Base-by-base conservation (phyloP, 176 grass and related monocot genomes). In the Saccharum spontaneum region DNA sequence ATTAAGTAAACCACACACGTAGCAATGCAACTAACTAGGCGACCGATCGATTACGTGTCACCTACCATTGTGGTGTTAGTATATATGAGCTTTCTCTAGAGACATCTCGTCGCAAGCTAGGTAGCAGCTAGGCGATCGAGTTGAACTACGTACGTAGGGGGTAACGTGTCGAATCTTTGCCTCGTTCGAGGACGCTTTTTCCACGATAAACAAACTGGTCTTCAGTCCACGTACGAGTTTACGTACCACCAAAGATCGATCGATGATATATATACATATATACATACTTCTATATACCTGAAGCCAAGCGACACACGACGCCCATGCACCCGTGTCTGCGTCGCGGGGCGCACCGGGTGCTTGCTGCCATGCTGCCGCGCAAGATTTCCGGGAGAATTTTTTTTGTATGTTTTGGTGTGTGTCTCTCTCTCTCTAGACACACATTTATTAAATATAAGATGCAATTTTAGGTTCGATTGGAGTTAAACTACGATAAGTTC, bases 81-180 rank as follows among this genome's bases (percentile, higher is more conserved):
- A 3, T 45, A 65, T 37, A 10, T 43, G 41, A 43, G 41, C 37
- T 40, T 26, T 24, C 38, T 78, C 76, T 78, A 14, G 76, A 63
- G 55, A 43, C 39, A 71, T n/a, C n/a, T 41, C 37, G 33, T 77
- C 50, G 24, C n/a, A 60, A 76, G 4, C 50, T 76, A 28, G 28
- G 3, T 4, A 6, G 48, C 48, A 5, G 13, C 48, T 50, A 50
- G 48, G 73, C 73, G 33, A 55, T 33, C 31, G 31, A 33, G 49
- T 36, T 77, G 57, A 39, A 26, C 46, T 5, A 46, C 11, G 9
- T 16, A 23, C 43, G 43, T 12, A 45, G 43, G 22, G 22, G 39
- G 7, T 41, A 31, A 77, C 63, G 69, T 63, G 81, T 83, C 81
- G 39, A 73, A 73, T 74, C 69, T 83, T 73, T 24, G 23, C 16